Evolutionary conservation across 2,329 filamentous ascomycete species (phyloP), one percentile per base, ranked within the genome.

Genomic region (Fusarium drepaniforme): DNA sequence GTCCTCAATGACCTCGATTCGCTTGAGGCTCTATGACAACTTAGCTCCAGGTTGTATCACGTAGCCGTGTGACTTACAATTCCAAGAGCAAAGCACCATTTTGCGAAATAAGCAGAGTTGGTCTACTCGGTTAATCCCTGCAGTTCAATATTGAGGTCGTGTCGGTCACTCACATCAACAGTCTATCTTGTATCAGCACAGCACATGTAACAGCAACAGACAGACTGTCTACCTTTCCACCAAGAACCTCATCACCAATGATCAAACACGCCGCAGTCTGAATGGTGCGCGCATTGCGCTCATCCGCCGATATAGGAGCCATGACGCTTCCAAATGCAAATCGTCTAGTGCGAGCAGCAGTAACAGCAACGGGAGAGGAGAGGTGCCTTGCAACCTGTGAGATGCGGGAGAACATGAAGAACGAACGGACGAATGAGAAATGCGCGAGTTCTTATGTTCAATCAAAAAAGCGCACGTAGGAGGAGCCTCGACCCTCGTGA

Each of bases 161-260:
- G 16, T 28, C 63, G 40, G 38, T 58, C 38, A 81, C 83, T 80
- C 76, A 85, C 84, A 80, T 85, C 85, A 60, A 85, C 83, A 57
- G 82, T 83, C 81, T 84, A 61, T 33, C 37, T 33, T 33, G 56
- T 13, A 23, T 33, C 56, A 64, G 73, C 42, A 74, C 15, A 71
- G 46, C 44, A 35, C 30, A 7, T 23, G 9, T 9, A 35, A 30
- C 42, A 21, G 21, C 16, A 68, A 64, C 62, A 49, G 40, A 18
- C 49, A 9, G 21, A 30, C 18, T 23, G 38, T 58, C 74, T 82
- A 95, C 96, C 93, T 98, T 98, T 78, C 97, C 96, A 25, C 95
- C 96, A 5, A 98, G 88, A 7, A 98, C 95, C 83, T 98, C 96
- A 84, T 98, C 96, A n/a, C 96, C 96, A 79, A 99, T 98, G 70